phyloP scores from a whole-genome alignment of 1,284 basidiomycete genomes.

The Xanthoconium separans region DNA sequence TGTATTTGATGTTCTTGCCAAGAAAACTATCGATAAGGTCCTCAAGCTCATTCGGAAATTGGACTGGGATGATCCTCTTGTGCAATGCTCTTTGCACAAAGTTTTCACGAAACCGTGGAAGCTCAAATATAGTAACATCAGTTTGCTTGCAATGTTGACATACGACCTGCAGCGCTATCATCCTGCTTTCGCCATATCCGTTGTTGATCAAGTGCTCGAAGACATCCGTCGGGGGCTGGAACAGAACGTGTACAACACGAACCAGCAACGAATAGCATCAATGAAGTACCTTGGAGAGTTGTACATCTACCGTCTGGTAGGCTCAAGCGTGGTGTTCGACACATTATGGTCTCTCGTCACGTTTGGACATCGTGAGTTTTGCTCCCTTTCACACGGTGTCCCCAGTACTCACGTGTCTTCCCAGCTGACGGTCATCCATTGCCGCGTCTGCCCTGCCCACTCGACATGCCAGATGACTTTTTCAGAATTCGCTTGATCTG shows the following conservation, averaged over 20 bases:
- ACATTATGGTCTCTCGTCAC: slow-evolving; percentile 94
- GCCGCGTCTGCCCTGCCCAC: slow-evolving; percentile 72
- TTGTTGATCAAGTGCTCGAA: slow-evolving; percentile 94
- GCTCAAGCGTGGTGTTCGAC: slow-evolving; percentile 89
- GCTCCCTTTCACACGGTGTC: neutral
- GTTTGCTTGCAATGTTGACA: slow-evolving; percentile 90
- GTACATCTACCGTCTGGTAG: slow-evolving; percentile 95
- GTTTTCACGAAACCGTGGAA: slow-evolving; percentile 97
- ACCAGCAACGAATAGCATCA: slow-evolving; percentile 89
- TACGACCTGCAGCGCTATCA: slow-evolving; percentile 94
- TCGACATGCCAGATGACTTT: slow-evolving; percentile 95
- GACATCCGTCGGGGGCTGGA: slow-evolving; percentile 90
- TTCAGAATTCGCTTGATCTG: slow-evolving; percentile 94
- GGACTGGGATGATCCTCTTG: slow-evolving; percentile 84
- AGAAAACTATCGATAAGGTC: slow-evolving; percentile 92
- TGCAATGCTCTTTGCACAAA: slow-evolving; percentile 60
- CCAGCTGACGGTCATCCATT: slow-evolving; percentile 85
- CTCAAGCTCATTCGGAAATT: slow-evolving; percentile 90
- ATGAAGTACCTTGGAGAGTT: slow-evolving; percentile 95
- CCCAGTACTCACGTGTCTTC: slow-evolving; percentile 9
- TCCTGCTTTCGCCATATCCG: slow-evolving; percentile 81
- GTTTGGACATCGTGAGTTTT: slow-evolving; percentile 87
- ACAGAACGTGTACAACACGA: slow-evolving; percentile 92
- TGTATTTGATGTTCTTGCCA: slow-evolving; percentile 86
- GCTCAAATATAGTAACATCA: slow-evolving; percentile 88